phyloP scores from a whole-genome alignment of 352 stramenopile genomes.

The Pythium sukuiense region DNA sequence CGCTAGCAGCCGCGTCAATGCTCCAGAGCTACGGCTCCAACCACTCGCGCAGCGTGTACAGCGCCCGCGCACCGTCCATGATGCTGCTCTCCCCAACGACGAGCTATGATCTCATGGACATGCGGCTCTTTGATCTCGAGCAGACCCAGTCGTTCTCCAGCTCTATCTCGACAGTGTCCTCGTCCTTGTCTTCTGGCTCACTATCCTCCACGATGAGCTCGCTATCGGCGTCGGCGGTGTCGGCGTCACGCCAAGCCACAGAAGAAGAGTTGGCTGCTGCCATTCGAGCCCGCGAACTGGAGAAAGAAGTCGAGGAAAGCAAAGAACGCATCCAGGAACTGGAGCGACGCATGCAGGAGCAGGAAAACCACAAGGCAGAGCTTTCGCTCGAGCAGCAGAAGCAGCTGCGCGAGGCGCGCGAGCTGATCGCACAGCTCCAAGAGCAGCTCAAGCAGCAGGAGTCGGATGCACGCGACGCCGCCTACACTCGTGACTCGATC shows the following conservation, averaged over 20 bases:
- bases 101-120: slow-evolving; percentile 18
- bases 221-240: slow-evolving; percentile 5
- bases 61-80: slow-evolving; percentile 12
- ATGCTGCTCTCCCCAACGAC: slow-evolving; percentile 20
- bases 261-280: slow-evolving; percentile 68
- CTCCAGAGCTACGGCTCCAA: not conserved
- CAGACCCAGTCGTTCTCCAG: slow-evolving; percentile 21
- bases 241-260: slow-evolving; percentile 18
- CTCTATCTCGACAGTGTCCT: slow-evolving; percentile 25
- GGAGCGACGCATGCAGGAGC: slow-evolving; percentile 50
- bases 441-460: slow-evolving; percentile 62
- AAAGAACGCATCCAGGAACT: slow-evolving; percentile 57
- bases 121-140: slow-evolving; percentile 15
- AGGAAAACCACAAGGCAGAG: slow-evolving; percentile 56
- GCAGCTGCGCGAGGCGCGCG: slow-evolving; percentile 55
- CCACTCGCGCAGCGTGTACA: slow-evolving; percentile 11
- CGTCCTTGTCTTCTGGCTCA: slow-evolving; percentile 13
- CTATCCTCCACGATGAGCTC: slow-evolving; percentile 20
- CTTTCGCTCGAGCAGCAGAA: slow-evolving; percentile 60
- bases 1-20: not conserved
- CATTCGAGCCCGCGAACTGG: slow-evolving; percentile 54
- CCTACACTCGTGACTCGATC: slow-evolving; percentile 53
- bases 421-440: slow-evolving; percentile 56
- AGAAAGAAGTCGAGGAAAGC: slow-evolving; percentile 72
- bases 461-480: slow-evolving; percentile 47